Conservation (phyloP, 2,329 filamentous ascomycete genomes). For the Fusarium albidum region DNA sequence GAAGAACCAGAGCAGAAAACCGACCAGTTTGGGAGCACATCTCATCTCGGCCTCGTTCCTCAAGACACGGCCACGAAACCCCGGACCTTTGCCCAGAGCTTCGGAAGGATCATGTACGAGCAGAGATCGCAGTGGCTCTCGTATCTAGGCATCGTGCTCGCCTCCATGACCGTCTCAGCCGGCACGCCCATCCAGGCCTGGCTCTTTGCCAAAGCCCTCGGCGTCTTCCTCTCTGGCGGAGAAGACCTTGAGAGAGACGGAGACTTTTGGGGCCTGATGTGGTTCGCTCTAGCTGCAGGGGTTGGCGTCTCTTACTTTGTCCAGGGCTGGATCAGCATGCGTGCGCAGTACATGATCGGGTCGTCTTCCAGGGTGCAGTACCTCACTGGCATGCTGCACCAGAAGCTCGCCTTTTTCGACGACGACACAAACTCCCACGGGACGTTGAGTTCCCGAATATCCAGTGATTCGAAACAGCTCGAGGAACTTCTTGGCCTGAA, state of each 20-base stretch:
- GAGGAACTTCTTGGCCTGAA: conserved; percentile 46
- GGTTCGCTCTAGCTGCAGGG: conserved; percentile 40
- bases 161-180: conserved; percentile 37
- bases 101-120: conserved; percentile 30
- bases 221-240: conserved; percentile 35
- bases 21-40: too few species aligned
- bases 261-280: conserved; percentile 45
- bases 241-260: conserved; percentile 40
- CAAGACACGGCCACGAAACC: background rate
- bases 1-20: too few species aligned
- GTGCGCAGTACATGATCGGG: conserved; percentile 25
- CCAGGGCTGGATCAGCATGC: conserved; percentile 32
- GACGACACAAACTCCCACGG: conserved; percentile 41
- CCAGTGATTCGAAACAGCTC: conserved; percentile 43
- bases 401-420: conserved; percentile 43
- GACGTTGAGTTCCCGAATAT: conserved; percentile 37
- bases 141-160: conserved; percentile 37
- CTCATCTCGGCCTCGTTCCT: too few species aligned
- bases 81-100: conserved; percentile 15
- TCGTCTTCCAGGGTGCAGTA: conserved; percentile 41
- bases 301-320: conserved; percentile 41
- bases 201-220: conserved; percentile 41
- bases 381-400: conserved; percentile 41
- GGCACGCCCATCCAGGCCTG: conserved; percentile 42
- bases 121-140: conserved; percentile 36